Base-by-base conservation (phyloP, 768 basidiomycete genomes). In the Mycena indigotica region DNA sequence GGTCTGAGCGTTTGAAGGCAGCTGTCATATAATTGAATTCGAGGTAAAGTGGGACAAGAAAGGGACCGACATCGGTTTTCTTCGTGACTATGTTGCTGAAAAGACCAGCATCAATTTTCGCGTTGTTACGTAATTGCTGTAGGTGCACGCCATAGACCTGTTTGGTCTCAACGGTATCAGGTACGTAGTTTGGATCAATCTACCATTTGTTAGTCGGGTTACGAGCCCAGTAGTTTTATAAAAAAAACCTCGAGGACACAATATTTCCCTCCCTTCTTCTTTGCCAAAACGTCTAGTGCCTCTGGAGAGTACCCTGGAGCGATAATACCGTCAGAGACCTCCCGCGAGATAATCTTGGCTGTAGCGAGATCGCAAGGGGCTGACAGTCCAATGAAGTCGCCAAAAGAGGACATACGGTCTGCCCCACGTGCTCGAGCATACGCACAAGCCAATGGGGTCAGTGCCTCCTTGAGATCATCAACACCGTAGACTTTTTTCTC, bases 211-310 rank as follows among this genome's bases (percentile, higher is more conserved):
- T 40, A 50, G 55, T 30, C n/a, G n/a, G n/a, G n/a, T n/a, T n/a
- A n/a, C n/a, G n/a, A n/a, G n/a, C n/a, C n/a, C n/a, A n/a, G n/a
- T n/a, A n/a, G n/a, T n/a, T n/a, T n/a, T n/a, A n/a, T n/a, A n/a
- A n/a, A 3, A 49, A 74, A 44, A 61, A 94, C 95, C 84, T 97
- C 83, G 15, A 99, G 84, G 15, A 99, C 93, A 66, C 96, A 98
- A 77, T 99, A 99, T 72, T 98, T 99, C 28, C 97, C 97, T 15
- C 84, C 93, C 77, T 99, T 99, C 82, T 99, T 99, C 81, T 95
- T 98, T 48, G 80, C 81, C 40, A 99, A 79, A 28, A 97, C 81
- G 45, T 96, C 95, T 6, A 98, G 81, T 0, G 97, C 97, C 65
- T 93, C 92, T 0, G 80, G 73, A 21, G 87, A 82, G 70, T 95